These are phyloP conservation scores for Pleurotus platypus DNA, from an alignment of 768 basidiomycete species.

Conservation along the genomic window DNA sequence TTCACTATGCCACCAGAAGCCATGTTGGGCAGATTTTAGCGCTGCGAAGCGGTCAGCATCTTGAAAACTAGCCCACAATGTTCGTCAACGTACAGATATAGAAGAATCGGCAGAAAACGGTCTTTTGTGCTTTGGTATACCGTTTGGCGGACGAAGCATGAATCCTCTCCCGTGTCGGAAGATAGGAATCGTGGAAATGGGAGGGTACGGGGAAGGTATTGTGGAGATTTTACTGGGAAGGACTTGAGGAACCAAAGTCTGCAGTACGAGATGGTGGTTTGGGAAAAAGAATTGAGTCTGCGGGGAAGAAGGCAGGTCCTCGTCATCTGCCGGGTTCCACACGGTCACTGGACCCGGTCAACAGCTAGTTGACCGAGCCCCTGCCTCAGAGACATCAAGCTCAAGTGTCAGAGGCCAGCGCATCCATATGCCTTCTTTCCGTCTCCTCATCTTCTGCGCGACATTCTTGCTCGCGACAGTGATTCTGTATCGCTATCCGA, in stretches of 20 bases:
- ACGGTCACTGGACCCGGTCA: neutral
- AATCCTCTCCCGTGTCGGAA: constrained; percentile 79
- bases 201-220: constrained; percentile 57
- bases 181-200: constrained; percentile 35
- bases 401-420: neutral
- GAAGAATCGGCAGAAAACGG: constrained; percentile 44
- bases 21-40: constrained; percentile 76
- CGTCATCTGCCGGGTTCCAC: neutral
- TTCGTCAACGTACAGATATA: constrained; percentile 44
- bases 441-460: neutral
- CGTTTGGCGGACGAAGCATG: constrained; percentile 90
- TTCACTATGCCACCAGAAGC: constrained; percentile 85
- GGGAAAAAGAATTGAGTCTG: constrained; percentile 3
- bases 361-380: neutral
- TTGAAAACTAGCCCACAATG: neutral
- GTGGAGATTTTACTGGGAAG: constrained; percentile 40
- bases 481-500: neutral
- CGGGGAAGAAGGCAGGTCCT: neutral
- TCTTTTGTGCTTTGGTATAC: constrained; percentile 63
- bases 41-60: constrained; percentile 31
- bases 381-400: neutral
- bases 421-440: constrained; percentile 1
- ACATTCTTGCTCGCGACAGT: neutral
- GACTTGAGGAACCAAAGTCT: constrained; percentile 18
- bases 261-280: constrained; percentile 10